A percentile compares a stretch with the other conserved stretches of the same genome.
These are phyloP conservation scores for Ramichloridium luteum DNA, from an alignment of 2,329 filamentous ascomycete genomes.

Conservation along the genomic window DNA sequence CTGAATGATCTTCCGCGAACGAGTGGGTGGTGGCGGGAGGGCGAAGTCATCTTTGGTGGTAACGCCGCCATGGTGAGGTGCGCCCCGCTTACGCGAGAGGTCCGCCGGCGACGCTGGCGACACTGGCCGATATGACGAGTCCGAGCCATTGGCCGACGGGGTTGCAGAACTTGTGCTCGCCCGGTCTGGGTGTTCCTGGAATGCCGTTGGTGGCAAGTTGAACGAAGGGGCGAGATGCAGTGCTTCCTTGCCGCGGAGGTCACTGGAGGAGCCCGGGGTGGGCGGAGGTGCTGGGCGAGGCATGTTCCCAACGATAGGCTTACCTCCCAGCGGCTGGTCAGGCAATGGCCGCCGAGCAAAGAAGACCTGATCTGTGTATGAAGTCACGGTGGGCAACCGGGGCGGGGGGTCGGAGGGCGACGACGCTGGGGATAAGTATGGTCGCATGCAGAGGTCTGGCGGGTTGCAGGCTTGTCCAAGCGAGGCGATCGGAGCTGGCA, in stretches of 20 bases:
- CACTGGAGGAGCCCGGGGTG: conserved; percentile 68
- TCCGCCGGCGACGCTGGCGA: conserved; percentile 33
- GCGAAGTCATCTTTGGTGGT: conserved; percentile 54
- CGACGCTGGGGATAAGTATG: no score
- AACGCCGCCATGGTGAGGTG: conserved; percentile 11
- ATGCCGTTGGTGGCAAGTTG: conserved; percentile 64
- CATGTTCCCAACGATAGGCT: conserved; percentile 41
- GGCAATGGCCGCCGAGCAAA: conserved; percentile 15
- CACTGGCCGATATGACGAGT: conserved; percentile 39
- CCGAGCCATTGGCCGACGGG: conserved; percentile 35
- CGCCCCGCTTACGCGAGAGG: conserved; percentile 23
- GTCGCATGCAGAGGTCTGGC: no score
- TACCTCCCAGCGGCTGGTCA: conserved; percentile 5
- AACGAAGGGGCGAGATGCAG: conserved; percentile 55
- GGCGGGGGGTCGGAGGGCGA: conserved; percentile 1
- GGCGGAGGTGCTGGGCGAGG: conserved; percentile 54
- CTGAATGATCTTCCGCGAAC: conserved; percentile 92
- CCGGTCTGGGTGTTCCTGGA: conserved; percentile 34
- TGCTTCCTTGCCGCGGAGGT: conserved; percentile 60
- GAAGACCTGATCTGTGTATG: conserved; percentile 18
- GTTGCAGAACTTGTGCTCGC: conserved; percentile 37
- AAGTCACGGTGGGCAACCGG: conserved; percentile 17
- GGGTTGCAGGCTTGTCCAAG: no score
- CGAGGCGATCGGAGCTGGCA: no score
- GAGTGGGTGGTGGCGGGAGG: conserved; percentile 80